Evolutionary conservation across 306 rosid species (phyloP).

Genomic region (Vigna trinervia): DNA sequence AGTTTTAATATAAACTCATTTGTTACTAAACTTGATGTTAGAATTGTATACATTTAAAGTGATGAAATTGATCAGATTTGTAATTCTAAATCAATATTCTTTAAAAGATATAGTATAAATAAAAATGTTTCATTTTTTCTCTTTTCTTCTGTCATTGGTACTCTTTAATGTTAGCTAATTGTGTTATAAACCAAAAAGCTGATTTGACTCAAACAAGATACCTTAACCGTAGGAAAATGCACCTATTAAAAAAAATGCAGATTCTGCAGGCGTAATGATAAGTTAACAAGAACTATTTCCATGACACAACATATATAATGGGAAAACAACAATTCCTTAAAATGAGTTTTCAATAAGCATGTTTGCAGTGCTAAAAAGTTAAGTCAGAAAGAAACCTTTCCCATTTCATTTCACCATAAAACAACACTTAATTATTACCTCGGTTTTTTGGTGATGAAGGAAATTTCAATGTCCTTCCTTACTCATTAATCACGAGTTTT

Average conservation of each 20-base stretch:
- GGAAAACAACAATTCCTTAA: too few species aligned
- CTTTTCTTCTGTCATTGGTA: slow-evolving; percentile 16
- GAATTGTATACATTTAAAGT: too few species aligned
- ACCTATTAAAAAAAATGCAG: neutral
- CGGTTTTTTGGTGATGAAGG: slow-evolving; percentile 38
- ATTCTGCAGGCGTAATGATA: neutral
- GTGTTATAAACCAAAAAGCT: slow-evolving; percentile 24
- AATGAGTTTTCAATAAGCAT: too few species aligned
- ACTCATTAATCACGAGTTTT: slow-evolving; percentile 12
- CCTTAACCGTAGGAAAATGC: neutral
- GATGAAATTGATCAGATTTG: too few species aligned
- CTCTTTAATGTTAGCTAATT: slow-evolving; percentile 30
- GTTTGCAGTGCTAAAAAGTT: slow-evolving; percentile 17
- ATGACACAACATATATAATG: neutral
- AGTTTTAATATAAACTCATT: neutral
- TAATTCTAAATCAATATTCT: too few species aligned
- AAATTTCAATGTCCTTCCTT: slow-evolving; percentile 39
- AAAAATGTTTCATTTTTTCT: slow-evolving; percentile 23
- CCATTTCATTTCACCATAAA: neutral
- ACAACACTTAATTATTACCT: neutral
- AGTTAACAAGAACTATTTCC: neutral
- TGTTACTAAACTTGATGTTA: too few species aligned
- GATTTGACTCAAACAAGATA: slow-evolving; percentile 21
- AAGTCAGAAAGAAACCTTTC: slow-evolving; percentile 6
- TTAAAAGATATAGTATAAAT: too few species aligned